These are phyloP conservation scores for Salvia sclarea DNA, from an alignment of 305 asterid species.

Conservation along the genomic window DNA sequence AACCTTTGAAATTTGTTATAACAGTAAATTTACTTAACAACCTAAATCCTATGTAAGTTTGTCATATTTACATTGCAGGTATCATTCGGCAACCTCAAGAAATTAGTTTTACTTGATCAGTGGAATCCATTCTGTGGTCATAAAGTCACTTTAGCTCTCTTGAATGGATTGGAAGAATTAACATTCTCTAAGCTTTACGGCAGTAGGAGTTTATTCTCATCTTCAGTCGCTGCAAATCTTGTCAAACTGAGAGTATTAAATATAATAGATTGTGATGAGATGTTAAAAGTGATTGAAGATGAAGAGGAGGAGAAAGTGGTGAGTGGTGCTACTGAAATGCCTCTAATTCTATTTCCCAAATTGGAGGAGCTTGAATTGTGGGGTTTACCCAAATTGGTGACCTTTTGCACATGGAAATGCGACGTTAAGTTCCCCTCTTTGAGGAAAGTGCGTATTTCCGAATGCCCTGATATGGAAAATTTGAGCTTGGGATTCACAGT, in stretches of 20 bases:
- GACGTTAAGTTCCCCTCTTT: conserved; percentile 13
- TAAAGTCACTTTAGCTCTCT: not conserved
- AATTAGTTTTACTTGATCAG: not conserved
- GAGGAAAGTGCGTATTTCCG: accelerated
- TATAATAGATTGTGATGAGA: too few species aligned
- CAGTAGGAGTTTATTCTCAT: conserved; percentile 6
- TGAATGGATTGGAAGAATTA: not conserved
- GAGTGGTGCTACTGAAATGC: too few species aligned
- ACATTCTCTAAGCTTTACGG: not conserved
- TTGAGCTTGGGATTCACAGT: not conserved
- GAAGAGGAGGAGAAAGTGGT: too few species aligned
- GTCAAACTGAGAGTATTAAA: too few species aligned
- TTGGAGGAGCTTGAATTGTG: too few species aligned
- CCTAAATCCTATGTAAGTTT: too few species aligned
- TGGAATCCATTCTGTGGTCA: not conserved
- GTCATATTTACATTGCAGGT: not conserved
- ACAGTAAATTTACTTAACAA: too few species aligned
- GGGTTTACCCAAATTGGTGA: conserved; percentile 7
- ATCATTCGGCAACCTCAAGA: not conserved
- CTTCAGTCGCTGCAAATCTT: not conserved
- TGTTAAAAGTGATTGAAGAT: too few species aligned
- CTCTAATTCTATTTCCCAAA: too few species aligned
- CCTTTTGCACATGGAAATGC: not conserved
- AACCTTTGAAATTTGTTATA: too few species aligned
- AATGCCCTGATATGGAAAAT: not conserved